Base-by-base conservation (phyloP, 148 eudicot genomes). In the Rheum nobile region DNA sequence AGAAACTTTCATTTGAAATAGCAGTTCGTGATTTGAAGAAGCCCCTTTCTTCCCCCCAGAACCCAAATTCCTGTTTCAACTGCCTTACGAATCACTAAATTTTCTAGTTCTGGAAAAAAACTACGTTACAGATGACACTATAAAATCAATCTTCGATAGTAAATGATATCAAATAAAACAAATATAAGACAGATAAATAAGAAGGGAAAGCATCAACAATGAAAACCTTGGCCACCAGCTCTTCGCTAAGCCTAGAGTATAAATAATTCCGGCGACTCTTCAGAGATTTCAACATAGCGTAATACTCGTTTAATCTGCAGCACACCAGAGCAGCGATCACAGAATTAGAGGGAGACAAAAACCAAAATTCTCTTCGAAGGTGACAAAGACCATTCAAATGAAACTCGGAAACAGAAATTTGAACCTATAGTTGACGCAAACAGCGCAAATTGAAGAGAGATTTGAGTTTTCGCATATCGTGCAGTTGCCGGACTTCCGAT, bases 261-360 rank as follows among this genome's bases (percentile, higher is more conserved):
- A 90, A 83, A 42, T 77, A 80, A 83, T 95, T 91, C 29, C 99
- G 91, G 37, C 85, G 87, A 77, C 75, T 76, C 85, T 84, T 90
- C 72, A 85, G 73, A 13, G 89, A 75, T 80, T 84, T 95, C 85
- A 95, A 73, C 73, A 76, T 82, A 73, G 83, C 80, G 74, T 79
- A 77, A 74, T 95, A 88, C 85, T 87, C 93, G 80, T 87, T 90
- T 67, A 95, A 85, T 83, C 99, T 95, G 87, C 82, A 78, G 59
- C 21, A 8, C 75, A 79, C 71, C 73, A 39, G n/a, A 21, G 34
- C 75, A 76, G 39, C 71, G 76, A 65, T 65, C 39, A 65, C 38
- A 17, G 19, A 59, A 65, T 65, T 32, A 31, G 70, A 16, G 70
- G 21, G 70, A 65, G 32, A 28, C 70, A 17, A 34, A 57, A 68